Conservation (phyloP, 1,284 basidiomycete genomes). For the Thelephora terrestris region DNA sequence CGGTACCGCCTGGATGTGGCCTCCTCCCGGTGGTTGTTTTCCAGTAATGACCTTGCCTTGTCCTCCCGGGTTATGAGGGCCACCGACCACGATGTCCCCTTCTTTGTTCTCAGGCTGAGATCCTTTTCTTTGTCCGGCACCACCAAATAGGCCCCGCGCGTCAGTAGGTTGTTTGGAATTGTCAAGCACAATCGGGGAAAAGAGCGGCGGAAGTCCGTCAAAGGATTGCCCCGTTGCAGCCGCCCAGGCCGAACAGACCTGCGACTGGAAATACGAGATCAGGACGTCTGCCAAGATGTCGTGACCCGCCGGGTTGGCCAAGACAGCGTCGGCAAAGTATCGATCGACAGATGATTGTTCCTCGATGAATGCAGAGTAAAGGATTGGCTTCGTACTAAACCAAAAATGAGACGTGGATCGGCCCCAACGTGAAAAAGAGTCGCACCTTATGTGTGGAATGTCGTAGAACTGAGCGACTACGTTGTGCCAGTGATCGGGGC, state of each 20-base stretch:
- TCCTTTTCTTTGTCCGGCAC: conserved; percentile 60
- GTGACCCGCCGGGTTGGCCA: conserved; percentile 77
- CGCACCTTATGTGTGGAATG: conserved; percentile 74
- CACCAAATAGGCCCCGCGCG: conserved; percentile 59
- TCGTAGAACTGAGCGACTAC: conserved; percentile 93
- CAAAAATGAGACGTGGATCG: neutral
- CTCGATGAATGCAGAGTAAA: conserved; percentile 76
- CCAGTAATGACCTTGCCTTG: conserved; percentile 12
- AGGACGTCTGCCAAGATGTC: conserved; percentile 79
- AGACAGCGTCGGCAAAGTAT: conserved; percentile 75
- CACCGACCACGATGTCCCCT: conserved; percentile 15
- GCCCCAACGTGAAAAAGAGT: neutral
- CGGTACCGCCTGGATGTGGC: conserved; percentile 36
- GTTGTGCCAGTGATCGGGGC: conserved; percentile 81
- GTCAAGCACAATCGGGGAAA: conserved; percentile 22
- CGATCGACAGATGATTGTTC: conserved; percentile 59
- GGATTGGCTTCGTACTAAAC: conserved; percentile 62
- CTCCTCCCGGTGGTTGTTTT: neutral
- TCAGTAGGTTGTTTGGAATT: conserved; percentile 28
- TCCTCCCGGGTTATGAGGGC: conserved; percentile 7
- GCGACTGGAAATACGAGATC: conserved; percentile 78
- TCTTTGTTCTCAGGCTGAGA: conserved; percentile 19
- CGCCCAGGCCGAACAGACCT: conserved; percentile 81
- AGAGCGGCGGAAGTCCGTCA: conserved; percentile 42
- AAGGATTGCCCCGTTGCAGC: conserved; percentile 58